These are phyloP conservation scores for Aurinia saxatilis DNA, from an alignment of 345 rosid genomes.

Conservation along the genomic window DNA sequence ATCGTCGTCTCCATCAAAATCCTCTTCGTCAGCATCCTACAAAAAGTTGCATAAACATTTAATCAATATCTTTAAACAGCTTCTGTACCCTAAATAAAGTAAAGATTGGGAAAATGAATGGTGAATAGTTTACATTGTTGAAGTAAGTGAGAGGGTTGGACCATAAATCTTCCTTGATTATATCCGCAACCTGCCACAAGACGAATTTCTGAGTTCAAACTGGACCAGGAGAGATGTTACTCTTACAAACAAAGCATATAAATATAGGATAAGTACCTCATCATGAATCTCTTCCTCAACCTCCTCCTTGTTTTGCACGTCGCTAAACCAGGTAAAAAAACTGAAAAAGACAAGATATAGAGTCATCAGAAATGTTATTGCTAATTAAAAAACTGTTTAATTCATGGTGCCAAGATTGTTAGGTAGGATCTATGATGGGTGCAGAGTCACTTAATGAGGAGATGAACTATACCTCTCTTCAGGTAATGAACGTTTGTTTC, in stretches of 20 bases:
- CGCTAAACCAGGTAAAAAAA: slow-evolving; percentile 84
- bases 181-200: slow-evolving; percentile 69
- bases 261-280: slow-evolving; percentile 47
- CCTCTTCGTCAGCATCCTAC: slow-evolving; percentile 77
- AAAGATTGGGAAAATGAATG: background rate
- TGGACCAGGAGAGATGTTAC: no score
- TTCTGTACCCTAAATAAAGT: background rate
- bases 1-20: slow-evolving; percentile 49
- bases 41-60: no score
- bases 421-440: no score
- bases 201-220: background rate
- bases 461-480: slow-evolving; percentile 66
- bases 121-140: slow-evolving; percentile 47
- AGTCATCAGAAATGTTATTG: no score
- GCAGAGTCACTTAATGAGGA: background rate
- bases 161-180: slow-evolving; percentile 94
- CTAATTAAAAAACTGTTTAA: no score
- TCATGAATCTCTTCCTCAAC: slow-evolving; percentile 56
- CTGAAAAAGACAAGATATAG: no score
- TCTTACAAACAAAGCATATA: no score
- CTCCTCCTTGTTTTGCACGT: slow-evolving; percentile 47
- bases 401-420: no score
- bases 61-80: background rate
- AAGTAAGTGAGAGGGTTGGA: slow-evolving; percentile 85
- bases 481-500: slow-evolving; percentile 65